A percentile compares a stretch with the other conserved stretches of the same genome.
phyloP scores from a whole-genome alignment of 2,329 filamentous ascomycete species.

The Sclerotiophoma versabilis region DNA sequence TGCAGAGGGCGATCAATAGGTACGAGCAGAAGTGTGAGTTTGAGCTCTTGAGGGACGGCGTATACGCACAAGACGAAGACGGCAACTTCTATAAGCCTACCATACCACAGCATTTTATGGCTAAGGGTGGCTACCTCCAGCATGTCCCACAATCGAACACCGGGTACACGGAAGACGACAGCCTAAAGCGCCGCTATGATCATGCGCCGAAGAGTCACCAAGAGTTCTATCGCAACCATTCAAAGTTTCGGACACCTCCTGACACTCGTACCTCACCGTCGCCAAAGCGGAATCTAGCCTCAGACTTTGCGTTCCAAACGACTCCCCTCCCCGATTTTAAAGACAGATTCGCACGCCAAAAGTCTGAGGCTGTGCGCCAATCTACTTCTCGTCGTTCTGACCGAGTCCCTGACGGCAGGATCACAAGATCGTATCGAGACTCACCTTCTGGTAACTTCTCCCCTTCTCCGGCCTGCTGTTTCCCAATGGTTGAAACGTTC shows the following conservation, averaged over 20 bases:
- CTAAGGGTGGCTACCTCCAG: not conserved
- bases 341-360: not conserved
- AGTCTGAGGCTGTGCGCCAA: not conserved
- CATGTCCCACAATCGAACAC: not conserved
- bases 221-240: not conserved
- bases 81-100: conserved; percentile 13
- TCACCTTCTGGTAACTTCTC: not conserved
- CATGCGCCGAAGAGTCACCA: not conserved
- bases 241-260: not conserved
- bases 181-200: not conserved
- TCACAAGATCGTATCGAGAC: not conserved
- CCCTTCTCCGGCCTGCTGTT: not conserved
- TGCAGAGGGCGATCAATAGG: conserved; percentile 9
- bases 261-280: not conserved
- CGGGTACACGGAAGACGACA: not conserved
- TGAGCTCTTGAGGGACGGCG: conserved; percentile 7
- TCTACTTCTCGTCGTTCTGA: not conserved
- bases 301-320: not conserved
- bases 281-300: not conserved
- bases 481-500: not conserved
- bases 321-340: not conserved
- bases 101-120: not conserved
- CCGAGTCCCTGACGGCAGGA: not conserved
- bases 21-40: conserved; percentile 13
- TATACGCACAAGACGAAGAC: conserved; percentile 10